A percentile compares a stretch with the other conserved stretches of the same genome.
Evolutionary conservation across 495 filamentous ascomycete genomes (phyloP).

Genomic region (Aspergillus haitiensis): DNA sequence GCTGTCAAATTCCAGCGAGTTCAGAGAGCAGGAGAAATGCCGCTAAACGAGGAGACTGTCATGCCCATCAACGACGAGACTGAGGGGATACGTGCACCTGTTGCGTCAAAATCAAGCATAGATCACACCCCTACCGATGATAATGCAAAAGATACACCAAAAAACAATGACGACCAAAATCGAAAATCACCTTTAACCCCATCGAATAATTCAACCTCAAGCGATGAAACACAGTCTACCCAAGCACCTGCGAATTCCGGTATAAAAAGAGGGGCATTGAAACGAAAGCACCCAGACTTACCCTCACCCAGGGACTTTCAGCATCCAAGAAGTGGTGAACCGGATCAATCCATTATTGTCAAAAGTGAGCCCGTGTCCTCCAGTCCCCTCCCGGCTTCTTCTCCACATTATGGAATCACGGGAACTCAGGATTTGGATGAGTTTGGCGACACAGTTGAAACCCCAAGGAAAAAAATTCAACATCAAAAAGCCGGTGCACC

Average conservation of each 20-base stretch:
- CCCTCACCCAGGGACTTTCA: not conserved
- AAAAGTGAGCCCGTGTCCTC: conserved; percentile 39
- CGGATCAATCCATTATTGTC: conserved; percentile 26
- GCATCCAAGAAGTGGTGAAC: conserved; percentile 3
- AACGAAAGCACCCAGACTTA: conserved; percentile 27
- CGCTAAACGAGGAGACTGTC: too few species aligned
- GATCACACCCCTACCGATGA: not conserved
- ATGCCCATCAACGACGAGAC: too few species aligned
- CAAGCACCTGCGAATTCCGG: conserved; percentile 36
- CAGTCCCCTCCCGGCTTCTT: conserved; percentile 37
- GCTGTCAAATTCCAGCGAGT: conserved; percentile 32
- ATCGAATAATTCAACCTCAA: conserved; percentile 24
- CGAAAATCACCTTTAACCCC: conserved; percentile 18
- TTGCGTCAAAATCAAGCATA: too few species aligned
- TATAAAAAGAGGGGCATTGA: conserved; percentile 28
- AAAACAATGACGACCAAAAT: not conserved
- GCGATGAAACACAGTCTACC: conserved; percentile 2
- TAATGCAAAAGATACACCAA: not conserved
- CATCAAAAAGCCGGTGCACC: not conserved
- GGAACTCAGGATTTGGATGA: conserved; percentile 74
- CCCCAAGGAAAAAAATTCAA: conserved; percentile 59
- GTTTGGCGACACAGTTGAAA: conserved; percentile 59
- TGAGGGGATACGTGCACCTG: too few species aligned
- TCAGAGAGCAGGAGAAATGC: not conserved
- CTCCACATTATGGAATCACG: conserved; percentile 14